phyloP scores from a whole-genome alignment of 78 protist genomes.

The Bigelowiella natans region DNA sequence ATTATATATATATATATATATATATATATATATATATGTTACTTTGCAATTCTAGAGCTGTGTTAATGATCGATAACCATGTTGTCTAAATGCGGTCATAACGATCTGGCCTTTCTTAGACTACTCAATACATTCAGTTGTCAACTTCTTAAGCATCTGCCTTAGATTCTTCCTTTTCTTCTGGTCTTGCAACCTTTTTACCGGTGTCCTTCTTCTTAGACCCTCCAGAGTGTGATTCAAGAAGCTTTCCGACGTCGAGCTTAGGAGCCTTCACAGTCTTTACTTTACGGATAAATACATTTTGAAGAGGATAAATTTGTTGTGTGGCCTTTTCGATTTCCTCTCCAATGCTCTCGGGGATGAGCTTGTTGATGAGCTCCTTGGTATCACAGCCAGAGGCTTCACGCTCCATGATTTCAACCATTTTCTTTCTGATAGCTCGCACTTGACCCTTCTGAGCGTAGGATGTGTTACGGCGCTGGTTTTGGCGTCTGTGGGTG shows the following conservation, averaged over 20 bases:
- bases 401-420: constrained; percentile 74
- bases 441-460: constrained; percentile 77
- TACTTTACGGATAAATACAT: constrained; percentile 86
- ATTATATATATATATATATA: neutral
- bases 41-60: neutral
- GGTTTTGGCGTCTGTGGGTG: constrained; percentile 73
- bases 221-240: neutral
- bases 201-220: neutral
- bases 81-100: neutral
- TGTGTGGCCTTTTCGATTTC: constrained; percentile 74
- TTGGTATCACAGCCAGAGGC: constrained; percentile 50
- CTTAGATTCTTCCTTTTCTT: neutral
- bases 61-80: neutral
- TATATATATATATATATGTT: neutral
- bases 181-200: neutral
- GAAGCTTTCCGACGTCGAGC: constrained; percentile 45
- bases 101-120: neutral
- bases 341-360: constrained; percentile 69
- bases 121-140: neutral
- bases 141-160: neutral
- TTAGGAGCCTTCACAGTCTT: constrained; percentile 85
- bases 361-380: constrained; percentile 74
- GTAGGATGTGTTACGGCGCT: constrained; percentile 76
- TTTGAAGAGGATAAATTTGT: constrained; percentile 86
- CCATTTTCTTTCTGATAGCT: constrained; percentile 83